These are phyloP conservation scores for Magnolia changhungtana DNA, from an alignment of 164 flowering plant species.

Conservation along the genomic window DNA sequence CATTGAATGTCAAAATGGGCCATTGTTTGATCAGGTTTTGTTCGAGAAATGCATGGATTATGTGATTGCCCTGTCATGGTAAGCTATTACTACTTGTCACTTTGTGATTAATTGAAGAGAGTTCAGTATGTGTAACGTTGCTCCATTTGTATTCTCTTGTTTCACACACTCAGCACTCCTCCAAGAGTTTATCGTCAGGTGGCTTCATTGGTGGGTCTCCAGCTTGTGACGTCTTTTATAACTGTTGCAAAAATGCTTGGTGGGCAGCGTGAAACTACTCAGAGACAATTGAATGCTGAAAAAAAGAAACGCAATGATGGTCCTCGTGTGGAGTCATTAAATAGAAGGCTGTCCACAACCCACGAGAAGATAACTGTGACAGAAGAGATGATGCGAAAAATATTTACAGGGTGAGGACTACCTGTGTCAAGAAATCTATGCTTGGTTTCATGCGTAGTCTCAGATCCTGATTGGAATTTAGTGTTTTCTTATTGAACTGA, in stretches of 20 bases:
- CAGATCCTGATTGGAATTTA: neutral
- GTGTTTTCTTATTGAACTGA: neutral
- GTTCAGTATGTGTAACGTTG: neutral
- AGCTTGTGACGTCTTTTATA: constrained; percentile 93
- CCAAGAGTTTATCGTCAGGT: constrained; percentile 92
- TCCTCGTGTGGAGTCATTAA: constrained; percentile 87
- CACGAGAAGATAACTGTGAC: constrained; percentile 71
- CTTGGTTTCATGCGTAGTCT: neutral
- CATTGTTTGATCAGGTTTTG: constrained; percentile 71
- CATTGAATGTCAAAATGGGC: constrained; percentile 84
- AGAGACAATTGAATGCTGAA: constrained; percentile 92
- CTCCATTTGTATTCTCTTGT: constrained; percentile 9
- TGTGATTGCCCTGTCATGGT: constrained; percentile 93
- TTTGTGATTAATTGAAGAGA: constrained; percentile 1
- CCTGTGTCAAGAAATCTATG: neutral
- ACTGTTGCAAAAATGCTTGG: constrained; percentile 83
- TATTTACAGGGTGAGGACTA: constrained; percentile 72
- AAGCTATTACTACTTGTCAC: constrained; percentile 20
- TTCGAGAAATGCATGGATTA: constrained; percentile 96
- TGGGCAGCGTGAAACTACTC: constrained; percentile 89
- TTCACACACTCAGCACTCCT: constrained; percentile 64
- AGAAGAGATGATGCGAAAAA: constrained; percentile 94
- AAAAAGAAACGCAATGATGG: constrained; percentile 80
- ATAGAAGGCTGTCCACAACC: constrained; percentile 66
- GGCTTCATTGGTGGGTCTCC: constrained; percentile 90